Base-by-base conservation (phyloP, 306 rosid species). In the Dalbergia cochinchinensis region DNA sequence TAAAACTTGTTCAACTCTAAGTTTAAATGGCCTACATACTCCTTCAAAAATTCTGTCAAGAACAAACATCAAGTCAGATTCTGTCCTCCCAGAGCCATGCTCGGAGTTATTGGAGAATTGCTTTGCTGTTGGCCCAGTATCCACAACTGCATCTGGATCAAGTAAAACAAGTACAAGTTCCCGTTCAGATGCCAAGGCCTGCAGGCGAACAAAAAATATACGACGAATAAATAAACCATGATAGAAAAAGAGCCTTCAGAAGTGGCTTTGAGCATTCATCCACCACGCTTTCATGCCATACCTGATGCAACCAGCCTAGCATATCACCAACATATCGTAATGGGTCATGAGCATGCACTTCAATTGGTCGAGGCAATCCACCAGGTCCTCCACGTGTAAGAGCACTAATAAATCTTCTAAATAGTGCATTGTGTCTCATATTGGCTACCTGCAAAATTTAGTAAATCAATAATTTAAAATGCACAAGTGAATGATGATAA, bases 381-480 rank as follows among this genome's bases (percentile, higher is more conserved):
- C 98, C 97, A 31, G 99, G 99, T 74, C 98, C 99, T 69, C 98
- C 99, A 13, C 97, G 97, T 7, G 99, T 93, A 65, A 95, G 99
- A 70, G 99, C 97, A 85, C 94, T 91, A 79, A 95, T 95, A 84
- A 95, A 95, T 85, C 99, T 88, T 83, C 99, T 85, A 86, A 95
- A 95, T 22, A 95, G 87, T 66, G 96, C 97, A 82, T 95, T 95
- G 71, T 92, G 99, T 87, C 99, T 92, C 97, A 92, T 93, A 81
- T 91, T 93, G 41, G 97, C 99, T n/a, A 94, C 97, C 99, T 94
- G 75, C 76, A 83, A 72, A 69, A 80, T 71, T 47, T 47, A 37
- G 44, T 54, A 33, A 85, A 68, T 41, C 34, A 14, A 39, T 71
- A 51, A 26, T 41, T 62, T 76, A 72, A 50, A 64, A 82, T 42